phyloP scores from a whole-genome alignment of 192 early-diverging fungal genomes.

The Funneliformis geosporum region DNA sequence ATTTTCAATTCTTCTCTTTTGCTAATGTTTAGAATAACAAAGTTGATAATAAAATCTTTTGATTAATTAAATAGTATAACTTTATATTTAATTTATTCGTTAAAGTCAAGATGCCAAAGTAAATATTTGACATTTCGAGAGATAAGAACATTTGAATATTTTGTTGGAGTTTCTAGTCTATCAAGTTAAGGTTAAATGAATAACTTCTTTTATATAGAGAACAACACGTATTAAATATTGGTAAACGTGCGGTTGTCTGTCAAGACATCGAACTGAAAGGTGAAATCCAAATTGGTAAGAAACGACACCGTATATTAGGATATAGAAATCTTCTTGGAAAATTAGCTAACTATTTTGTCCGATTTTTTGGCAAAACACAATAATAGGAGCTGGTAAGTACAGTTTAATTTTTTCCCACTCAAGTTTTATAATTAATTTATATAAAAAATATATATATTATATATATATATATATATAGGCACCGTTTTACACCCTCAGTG shows the following conservation, averaged over 20 bases:
- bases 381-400: background rate
- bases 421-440: background rate
- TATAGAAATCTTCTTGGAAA: too few relatives aligned
- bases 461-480: constrained; percentile 39
- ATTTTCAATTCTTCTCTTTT: too few relatives aligned
- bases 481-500: constrained; percentile 76
- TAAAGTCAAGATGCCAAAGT: too few relatives aligned
- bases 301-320: background rate
- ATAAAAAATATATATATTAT: too few relatives aligned
- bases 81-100: too few relatives aligned
- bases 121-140: too few relatives aligned
- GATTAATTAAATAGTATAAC: too few relatives aligned
- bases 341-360: background rate
- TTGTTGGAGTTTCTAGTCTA: too few relatives aligned
- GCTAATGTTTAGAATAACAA: too few relatives aligned
- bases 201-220: background rate
- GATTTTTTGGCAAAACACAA: background rate
- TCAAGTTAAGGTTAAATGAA: too few relatives aligned
- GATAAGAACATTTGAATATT: too few relatives aligned
- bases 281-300: background rate
- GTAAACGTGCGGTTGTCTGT: background rate
- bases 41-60: too few relatives aligned
- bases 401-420: background rate
- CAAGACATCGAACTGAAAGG: background rate
- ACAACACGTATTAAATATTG: background rate